phyloP scores from a whole-genome alignment of 2,329 filamentous ascomycete genomes.

The Penicillium hesseltinei region DNA sequence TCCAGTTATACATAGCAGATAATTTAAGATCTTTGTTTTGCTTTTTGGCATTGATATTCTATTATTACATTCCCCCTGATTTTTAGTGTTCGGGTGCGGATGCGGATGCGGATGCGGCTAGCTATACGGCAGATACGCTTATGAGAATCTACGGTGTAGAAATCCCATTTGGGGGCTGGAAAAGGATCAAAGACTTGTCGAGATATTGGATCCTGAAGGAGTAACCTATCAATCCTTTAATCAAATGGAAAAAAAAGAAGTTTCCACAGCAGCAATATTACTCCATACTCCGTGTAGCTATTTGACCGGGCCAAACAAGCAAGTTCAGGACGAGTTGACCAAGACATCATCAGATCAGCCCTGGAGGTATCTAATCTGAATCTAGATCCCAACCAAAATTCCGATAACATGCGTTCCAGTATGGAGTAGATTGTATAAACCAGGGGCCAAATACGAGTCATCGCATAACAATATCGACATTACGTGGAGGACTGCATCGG shows the following conservation, averaged over 20 bases:
- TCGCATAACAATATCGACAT: background rate
- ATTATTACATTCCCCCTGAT: slow-evolving; percentile 7
- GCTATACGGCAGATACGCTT: background rate
- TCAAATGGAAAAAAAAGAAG: background rate
- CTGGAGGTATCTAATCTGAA: slow-evolving; percentile 2
- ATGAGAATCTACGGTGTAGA: background rate
- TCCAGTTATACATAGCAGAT: slow-evolving; percentile 13
- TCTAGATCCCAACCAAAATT: slow-evolving; percentile 3
- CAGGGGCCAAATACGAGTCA: slow-evolving; percentile 5
- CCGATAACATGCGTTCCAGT: background rate
- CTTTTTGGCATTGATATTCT: slow-evolving; percentile 1
- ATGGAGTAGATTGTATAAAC: background rate
- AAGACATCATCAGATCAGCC: background rate
- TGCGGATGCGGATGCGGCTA: background rate
- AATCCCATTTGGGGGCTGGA: background rate
- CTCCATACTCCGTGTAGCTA: background rate
- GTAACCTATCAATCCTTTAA: background rate
- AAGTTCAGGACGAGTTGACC: background rate
- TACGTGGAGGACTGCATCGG: slow-evolving; percentile 14
- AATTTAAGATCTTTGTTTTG: background rate
- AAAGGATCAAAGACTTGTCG: background rate
- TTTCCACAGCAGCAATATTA: too few species aligned
- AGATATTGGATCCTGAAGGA: background rate
- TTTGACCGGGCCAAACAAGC: background rate
- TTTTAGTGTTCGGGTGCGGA: background rate